phyloP scores from a whole-genome alignment of 768 basidiomycete genomes.

The Rhodotorula toruloides region DNA sequence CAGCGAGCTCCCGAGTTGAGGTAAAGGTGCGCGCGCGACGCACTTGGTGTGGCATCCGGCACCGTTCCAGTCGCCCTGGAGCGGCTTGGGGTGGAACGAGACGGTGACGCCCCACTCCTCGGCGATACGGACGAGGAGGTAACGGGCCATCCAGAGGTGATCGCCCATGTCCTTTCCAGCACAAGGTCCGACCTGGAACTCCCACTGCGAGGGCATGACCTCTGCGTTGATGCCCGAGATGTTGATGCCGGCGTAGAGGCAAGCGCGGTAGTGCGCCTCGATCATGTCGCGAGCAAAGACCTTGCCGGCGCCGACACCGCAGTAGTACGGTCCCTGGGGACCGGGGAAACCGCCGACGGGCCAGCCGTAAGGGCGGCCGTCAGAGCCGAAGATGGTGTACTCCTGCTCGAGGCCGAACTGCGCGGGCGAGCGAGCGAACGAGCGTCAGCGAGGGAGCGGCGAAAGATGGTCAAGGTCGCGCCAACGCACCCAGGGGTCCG shows the following conservation, averaged over 20 bases:
- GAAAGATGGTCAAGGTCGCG: not conserved
- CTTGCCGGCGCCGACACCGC: constrained; percentile 95
- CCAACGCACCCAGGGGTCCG: constrained; percentile 76
- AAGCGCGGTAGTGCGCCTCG: constrained; percentile 95
- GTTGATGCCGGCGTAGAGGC: constrained; percentile 63
- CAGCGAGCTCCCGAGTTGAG: not conserved
- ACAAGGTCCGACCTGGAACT: constrained; percentile 99
- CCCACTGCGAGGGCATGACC: constrained; percentile 99
- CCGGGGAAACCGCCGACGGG: constrained; percentile 99
- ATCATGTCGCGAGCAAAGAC: constrained; percentile 98
- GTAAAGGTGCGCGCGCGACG: not conserved
- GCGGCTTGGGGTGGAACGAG: constrained; percentile 99
- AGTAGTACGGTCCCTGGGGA: constrained; percentile 99
- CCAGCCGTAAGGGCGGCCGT: constrained; percentile 89
- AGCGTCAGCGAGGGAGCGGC: not conserved
- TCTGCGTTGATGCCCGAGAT: constrained; percentile 99
- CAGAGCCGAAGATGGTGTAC: constrained; percentile 92
- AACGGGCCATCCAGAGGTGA: constrained; percentile 98
- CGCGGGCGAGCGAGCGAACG: not conserved
- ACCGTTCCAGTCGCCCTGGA: constrained; percentile 97
- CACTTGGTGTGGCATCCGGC: constrained; percentile 78
- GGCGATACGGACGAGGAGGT: constrained; percentile 87
- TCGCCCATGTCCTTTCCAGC: constrained; percentile 98
- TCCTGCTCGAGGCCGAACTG: constrained; percentile 84
- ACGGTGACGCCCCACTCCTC: constrained; percentile 67